phyloP scores from a whole-genome alignment of 768 basidiomycete species.

The Lactarius hatsudake region DNA sequence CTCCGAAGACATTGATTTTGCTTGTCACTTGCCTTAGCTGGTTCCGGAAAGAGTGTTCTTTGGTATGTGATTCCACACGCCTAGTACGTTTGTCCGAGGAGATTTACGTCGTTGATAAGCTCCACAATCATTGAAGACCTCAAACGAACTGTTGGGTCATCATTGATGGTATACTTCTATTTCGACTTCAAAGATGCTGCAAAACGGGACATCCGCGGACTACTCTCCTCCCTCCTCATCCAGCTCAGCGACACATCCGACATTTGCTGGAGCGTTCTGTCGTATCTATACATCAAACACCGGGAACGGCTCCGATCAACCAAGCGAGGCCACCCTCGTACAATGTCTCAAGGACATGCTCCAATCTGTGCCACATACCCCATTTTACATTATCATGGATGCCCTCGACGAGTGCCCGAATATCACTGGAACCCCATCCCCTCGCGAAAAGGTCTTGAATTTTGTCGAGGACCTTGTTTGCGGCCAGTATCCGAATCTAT shows the following conservation, averaged over 20 bases:
- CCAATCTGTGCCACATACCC: background rate
- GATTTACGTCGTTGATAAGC: background rate
- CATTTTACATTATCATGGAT: conserved; percentile 1
- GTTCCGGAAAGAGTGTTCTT: conserved; percentile 8
- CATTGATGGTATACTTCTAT: background rate
- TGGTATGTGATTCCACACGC: background rate
- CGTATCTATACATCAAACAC: background rate
- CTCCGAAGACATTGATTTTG: background rate
- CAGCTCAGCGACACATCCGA: background rate
- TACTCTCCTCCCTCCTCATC: background rate
- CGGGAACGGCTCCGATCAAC: background rate
- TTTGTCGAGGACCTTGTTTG: background rate
- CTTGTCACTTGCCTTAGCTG: background rate
- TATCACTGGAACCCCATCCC: background rate
- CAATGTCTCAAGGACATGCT: conserved; percentile 1
- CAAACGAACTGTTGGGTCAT: background rate
- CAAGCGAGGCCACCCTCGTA: background rate
- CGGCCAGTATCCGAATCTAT: background rate
- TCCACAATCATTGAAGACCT: conserved; percentile 5
- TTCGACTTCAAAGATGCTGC: background rate
- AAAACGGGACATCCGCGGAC: background rate
- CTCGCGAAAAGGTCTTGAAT: background rate
- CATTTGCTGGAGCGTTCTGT: background rate
- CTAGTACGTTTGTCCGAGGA: too few relatives aligned
- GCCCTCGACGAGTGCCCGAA: conserved; percentile 10